Percentiles rank a stretch among this genome's conserved stretches.
Evolutionary conservation across 257 asterid species (phyloP).

Genomic region (Solanum bukasovii): DNA sequence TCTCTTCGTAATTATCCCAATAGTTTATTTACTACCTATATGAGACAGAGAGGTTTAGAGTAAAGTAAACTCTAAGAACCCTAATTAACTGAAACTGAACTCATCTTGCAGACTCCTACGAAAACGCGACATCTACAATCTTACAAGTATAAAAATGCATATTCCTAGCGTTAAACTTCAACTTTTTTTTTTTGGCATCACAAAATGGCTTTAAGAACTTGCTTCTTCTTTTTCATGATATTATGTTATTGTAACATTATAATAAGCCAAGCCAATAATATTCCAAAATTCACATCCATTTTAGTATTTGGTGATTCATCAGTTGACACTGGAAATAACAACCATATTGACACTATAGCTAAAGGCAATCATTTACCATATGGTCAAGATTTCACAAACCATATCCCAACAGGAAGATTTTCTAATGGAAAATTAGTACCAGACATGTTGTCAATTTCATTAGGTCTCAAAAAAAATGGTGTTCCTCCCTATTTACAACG

Average conservation of each 20-base stretch:
- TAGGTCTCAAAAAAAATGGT: background rate
- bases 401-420: constrained; percentile 3
- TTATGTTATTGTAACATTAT: background rate
- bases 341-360: background rate
- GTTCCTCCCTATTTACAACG: constrained; percentile 1
- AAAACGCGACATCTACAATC: background rate
- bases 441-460: background rate
- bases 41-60: too few relatives aligned
- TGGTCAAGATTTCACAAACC: constrained; percentile 1
- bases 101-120: background rate
- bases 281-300: background rate
- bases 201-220: background rate
- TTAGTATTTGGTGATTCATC: constrained; percentile 6
- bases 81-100: background rate
- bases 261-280: background rate
- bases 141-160: background rate
- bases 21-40: too few relatives aligned
- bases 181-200: background rate
- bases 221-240: background rate
- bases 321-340: constrained; percentile 8
- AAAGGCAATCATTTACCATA: constrained; percentile 1
- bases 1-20: background rate
- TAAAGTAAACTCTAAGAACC: too few relatives aligned
- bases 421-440: constrained; percentile 6
- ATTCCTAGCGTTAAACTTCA: background rate